These are phyloP conservation scores for Drechslerella coelobrocha DNA, from an alignment of 2,329 filamentous ascomycete genomes.

Conservation along the genomic window DNA sequence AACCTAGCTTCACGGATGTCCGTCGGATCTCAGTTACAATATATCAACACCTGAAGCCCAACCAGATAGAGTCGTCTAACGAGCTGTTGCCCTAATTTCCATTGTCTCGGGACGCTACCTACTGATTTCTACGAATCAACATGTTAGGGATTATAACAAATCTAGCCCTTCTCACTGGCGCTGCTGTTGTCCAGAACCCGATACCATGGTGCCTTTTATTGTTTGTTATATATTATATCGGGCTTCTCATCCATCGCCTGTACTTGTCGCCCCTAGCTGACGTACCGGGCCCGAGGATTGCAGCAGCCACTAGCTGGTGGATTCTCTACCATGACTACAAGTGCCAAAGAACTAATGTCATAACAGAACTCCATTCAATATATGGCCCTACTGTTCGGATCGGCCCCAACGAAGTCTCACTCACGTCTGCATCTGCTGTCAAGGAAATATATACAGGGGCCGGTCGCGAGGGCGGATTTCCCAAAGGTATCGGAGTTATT, in stretches of 20 bases:
- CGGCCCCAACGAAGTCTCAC: conserved; percentile 67
- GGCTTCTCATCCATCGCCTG: conserved; percentile 20
- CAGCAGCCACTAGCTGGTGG: conserved; percentile 35
- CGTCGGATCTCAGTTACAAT: no score
- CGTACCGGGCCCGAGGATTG: conserved; percentile 24
- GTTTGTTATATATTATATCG: conserved; percentile 14
- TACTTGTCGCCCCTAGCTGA: conserved; percentile 45
- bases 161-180: no score
- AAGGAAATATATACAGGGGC: conserved; percentile 66
- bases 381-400: conserved; percentile 68
- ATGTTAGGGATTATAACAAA: no score
- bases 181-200: no score
- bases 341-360: conserved; percentile 32
- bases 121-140: no score
- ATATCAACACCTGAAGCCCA: no score
- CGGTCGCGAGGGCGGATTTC: conserved; percentile 34
- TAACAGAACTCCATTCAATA: conserved; percentile 59
- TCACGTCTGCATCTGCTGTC: conserved; percentile 65
- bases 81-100: no score
- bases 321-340: conserved; percentile 43
- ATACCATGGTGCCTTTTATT: no score
- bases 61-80: no score
- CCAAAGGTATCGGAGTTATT: conserved; percentile 24
- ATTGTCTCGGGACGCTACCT: no score
- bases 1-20: no score